Conservation (phyloP, 75 land plant species). For the Cunninghamia lanceolata region DNA sequence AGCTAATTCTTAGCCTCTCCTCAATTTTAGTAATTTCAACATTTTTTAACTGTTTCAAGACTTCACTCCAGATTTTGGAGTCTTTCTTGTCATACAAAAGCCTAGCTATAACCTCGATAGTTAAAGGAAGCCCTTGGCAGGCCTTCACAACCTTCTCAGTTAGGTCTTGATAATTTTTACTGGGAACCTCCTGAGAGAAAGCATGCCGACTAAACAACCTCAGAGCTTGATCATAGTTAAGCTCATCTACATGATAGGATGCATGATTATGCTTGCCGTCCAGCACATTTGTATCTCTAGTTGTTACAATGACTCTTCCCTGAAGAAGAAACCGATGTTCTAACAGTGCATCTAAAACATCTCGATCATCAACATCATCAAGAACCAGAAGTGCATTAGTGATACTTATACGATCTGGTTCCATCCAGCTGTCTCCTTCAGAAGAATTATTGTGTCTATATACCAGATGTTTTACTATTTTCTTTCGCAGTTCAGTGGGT, state of each 20-base stretch:
- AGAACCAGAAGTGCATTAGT: constrained; percentile 4
- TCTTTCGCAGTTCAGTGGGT: not conserved
- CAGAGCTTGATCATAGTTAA: constrained; percentile 1
- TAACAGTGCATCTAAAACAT: constrained; percentile 8
- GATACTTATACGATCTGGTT: not conserved
- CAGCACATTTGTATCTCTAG: constrained; percentile 5
- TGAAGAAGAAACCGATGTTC: not conserved
- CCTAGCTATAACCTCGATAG: constrained; percentile 16
- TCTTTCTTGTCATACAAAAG: constrained; percentile 10
- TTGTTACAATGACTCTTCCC: constrained; percentile 17
- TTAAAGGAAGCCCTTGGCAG: constrained; percentile 18
- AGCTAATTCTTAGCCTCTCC: constrained; percentile 9
- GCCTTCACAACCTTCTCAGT: constrained; percentile 17
- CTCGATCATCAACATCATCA: constrained; percentile 19
- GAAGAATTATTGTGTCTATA: not conserved
- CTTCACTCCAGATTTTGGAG: not conserved
- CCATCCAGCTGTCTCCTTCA: not conserved
- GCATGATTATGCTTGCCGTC: not conserved
- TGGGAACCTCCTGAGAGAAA: not conserved
- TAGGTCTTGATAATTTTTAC: not conserved
- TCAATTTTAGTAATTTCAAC: not conserved
- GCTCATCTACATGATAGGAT: constrained; percentile 6
- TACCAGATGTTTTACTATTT: not conserved
- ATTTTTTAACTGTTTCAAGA: not conserved
- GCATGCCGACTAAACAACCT: constrained; percentile 18